Conservation (phyloP, 371 early-diverging fungal genomes). For the Zychaea mexicana region DNA sequence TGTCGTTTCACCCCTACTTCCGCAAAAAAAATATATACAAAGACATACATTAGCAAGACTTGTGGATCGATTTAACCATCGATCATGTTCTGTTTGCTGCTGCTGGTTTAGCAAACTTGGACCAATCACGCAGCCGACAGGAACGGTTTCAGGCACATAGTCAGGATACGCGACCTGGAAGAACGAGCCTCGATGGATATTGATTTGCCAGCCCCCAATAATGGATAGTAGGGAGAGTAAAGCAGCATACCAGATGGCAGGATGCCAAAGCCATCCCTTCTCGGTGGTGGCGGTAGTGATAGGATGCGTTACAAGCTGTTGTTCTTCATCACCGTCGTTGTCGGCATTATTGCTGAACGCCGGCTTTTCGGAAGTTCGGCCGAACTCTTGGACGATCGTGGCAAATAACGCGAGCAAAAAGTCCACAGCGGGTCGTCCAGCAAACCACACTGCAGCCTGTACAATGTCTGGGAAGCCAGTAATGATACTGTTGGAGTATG, state of each 20-base stretch:
- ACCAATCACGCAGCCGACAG: constrained; percentile 44
- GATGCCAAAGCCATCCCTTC: constrained; percentile 16
- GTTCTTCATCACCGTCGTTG: neutral
- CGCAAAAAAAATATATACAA: neutral
- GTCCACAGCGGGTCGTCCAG: constrained; percentile 29
- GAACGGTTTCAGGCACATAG: constrained; percentile 30
- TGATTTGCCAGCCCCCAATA: constrained; percentile 28
- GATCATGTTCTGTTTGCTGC: constrained; percentile 15
- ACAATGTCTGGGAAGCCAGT: constrained; percentile 28
- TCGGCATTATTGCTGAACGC: no score
- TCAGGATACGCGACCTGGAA: constrained; percentile 29
- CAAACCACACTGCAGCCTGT: constrained; percentile 23
- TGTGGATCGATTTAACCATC: constrained; percentile 31
- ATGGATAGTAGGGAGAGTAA: constrained; percentile 11
- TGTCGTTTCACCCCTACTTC: no score
- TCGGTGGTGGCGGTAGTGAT: no score
- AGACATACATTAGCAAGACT: constrained; percentile 20
- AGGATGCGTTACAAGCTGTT: neutral
- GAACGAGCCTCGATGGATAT: constrained; percentile 29
- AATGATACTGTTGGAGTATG: constrained; percentile 18
- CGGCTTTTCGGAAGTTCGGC: no score
- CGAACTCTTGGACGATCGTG: constrained; percentile 25
- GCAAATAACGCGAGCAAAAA: constrained; percentile 31
- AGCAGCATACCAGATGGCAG: constrained; percentile 8
- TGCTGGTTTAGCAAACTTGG: constrained; percentile 11